Evolutionary conservation across 2,329 filamentous ascomycete genomes (phyloP), one percentile per base, ranked within the genome.

Genomic region (Pseudocercospora vitis): DNA sequence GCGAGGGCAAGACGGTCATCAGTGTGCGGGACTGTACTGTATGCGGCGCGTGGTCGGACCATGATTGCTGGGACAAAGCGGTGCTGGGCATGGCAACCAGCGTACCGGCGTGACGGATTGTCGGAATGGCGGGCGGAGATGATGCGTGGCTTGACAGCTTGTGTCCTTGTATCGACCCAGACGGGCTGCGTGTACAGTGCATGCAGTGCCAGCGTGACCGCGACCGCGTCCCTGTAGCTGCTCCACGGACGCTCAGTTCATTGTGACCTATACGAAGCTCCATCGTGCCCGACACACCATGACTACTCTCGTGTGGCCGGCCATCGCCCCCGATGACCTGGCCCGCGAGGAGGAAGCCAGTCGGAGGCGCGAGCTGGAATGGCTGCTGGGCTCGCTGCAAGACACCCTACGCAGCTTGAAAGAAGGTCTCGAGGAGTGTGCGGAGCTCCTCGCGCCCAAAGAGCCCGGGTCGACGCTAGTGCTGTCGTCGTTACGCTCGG

Each of bases 381-480:
- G 84, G 84, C 78, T 87, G 24, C 75, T 87, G 16, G 70, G 73
- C 14, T 78, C 82, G 33, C 73, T 87, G 44, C 81, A 83, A 65
- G 80, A 82, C 48, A 84, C 82, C 21, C 74, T 87, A 47, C 74
- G 75, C 49, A 79, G 82, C 12, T 72, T 87, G 56, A 84, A 85
- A 64, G 78, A 81, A 59, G 89, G 90, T 55, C 82, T 97, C 2
- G 85, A 94, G 69, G 91, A 96, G 73, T 96, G 91, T 74, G 89
- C 91, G 63, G 84, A 87, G 14, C 81, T 97, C 19, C 83, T 99
- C 24, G 87, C 90, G 6, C 91, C 92, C 1, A 81, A 86, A 59
- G 90, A 95, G 67, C 85, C 87, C 1, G 91, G 91, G 7, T 91
- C 86, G 64, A 99, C 92, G 0, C 82, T 99, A 23, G 91, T 94